Conservation (phyloP, 75 land plant species). For the Adiantum capillusveneris region DNA sequence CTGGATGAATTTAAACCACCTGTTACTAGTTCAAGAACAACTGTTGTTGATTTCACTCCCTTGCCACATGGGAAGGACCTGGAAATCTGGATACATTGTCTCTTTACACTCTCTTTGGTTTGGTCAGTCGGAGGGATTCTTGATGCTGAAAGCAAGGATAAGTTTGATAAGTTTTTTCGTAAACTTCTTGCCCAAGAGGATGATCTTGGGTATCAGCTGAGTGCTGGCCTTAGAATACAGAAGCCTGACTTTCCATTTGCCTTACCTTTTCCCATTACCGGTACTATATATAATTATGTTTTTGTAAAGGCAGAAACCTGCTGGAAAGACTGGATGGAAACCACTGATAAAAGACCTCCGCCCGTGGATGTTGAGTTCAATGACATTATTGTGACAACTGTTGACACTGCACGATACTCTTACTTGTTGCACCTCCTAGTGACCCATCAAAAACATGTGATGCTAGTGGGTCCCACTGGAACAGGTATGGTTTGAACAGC, state of each 20-base stretch:
- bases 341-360: constrained; percentile 23
- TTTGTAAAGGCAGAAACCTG: constrained; percentile 21
- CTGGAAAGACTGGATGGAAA: constrained; percentile 38
- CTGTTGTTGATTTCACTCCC: not conserved
- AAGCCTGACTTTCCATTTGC: constrained; percentile 23
- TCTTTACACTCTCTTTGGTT: constrained; percentile 17
- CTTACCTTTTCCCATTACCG: constrained; percentile 27
- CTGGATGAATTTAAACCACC: constrained; percentile 28
- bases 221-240: constrained; percentile 24
- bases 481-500: no score
- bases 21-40: constrained; percentile 1
- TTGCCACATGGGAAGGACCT: constrained; percentile 25
- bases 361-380: constrained; percentile 11
- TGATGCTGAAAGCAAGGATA: constrained; percentile 23
- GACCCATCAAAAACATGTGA: constrained; percentile 29
- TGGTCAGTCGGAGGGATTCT: constrained; percentile 30
- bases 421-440: constrained; percentile 23
- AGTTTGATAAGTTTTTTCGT: constrained; percentile 29
- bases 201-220: constrained; percentile 25
- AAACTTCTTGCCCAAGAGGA: constrained; percentile 24
- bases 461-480: constrained; percentile 36
- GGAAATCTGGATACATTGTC: constrained; percentile 27
- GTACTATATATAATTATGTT: constrained; percentile 14
- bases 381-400: constrained; percentile 32
- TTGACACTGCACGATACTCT: constrained; percentile 35